Percentiles rank a stretch among this genome's conserved stretches.
Evolutionary conservation across 352 stramenopile genomes (phyloP).

Genomic region (Peronospora farinosa): DNA sequence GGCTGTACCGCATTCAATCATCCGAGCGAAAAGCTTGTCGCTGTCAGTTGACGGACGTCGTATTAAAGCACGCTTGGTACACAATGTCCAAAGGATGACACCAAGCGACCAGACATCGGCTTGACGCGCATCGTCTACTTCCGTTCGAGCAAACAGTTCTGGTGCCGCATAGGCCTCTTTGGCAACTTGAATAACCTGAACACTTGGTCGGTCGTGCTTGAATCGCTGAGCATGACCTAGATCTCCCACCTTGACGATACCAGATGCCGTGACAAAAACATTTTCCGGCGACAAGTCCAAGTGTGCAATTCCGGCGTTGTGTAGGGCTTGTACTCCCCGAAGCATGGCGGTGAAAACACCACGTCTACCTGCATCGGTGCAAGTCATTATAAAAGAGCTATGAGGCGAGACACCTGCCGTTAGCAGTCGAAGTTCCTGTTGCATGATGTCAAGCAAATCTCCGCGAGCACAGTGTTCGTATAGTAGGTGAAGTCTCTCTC

Average conservation of each 20-base stretch:
- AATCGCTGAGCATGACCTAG: conserved; percentile 76
- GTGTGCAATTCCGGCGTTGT: conserved; percentile 83
- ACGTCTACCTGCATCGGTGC: conserved; percentile 33
- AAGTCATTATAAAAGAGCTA: conserved; percentile 28
- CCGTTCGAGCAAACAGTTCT: conserved; percentile 35
- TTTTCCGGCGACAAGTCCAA: conserved; percentile 94
- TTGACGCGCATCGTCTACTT: conserved; percentile 43
- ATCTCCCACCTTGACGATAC: conserved; percentile 82
- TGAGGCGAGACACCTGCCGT: conserved; percentile 29
- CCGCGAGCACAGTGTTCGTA: conserved; percentile 62
- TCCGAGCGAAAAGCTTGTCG: conserved; percentile 44
- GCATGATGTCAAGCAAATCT: conserved; percentile 52
- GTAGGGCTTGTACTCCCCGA: conserved; percentile 80
- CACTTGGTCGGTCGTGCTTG: conserved; percentile 16
- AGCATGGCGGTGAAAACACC: conserved; percentile 69
- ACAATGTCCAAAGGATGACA: conserved; percentile 60
- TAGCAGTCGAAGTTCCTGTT: conserved; percentile 41
- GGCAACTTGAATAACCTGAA: conserved; percentile 29
- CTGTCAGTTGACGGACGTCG: conserved; percentile 33
- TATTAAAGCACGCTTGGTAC: conserved; percentile 57
- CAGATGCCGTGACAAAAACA: conserved; percentile 84
- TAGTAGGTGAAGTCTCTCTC: conserved; percentile 50
- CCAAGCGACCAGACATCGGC: conserved; percentile 69
- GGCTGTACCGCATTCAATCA: conserved; percentile 25
- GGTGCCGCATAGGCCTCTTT: conserved; percentile 69